These are phyloP conservation scores for Debaryomycetaceae sp. DNA, from an alignment of 1,139 yeast species.

Conservation along the genomic window DNA sequence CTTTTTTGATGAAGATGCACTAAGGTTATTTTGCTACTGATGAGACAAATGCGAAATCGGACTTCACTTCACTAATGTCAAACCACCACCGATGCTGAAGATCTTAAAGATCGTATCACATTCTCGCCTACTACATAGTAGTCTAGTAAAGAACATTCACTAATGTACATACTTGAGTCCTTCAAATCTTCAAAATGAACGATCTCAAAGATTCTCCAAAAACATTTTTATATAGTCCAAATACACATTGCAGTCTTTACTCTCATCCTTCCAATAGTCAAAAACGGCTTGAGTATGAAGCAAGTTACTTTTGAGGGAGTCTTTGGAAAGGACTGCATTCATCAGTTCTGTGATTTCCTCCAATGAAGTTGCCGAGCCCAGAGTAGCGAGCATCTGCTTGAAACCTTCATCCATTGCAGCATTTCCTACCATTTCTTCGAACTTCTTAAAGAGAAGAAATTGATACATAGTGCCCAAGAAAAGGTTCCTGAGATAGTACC, in stretches of 20 bases:
- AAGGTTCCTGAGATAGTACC: conserved; percentile 40
- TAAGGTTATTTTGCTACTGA: background rate
- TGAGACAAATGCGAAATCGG: conserved; percentile 11
- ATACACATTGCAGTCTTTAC: conserved; percentile 33
- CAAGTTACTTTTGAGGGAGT: conserved; percentile 21
- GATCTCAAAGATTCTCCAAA: conserved; percentile 10
- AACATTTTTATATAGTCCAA: conserved; percentile 21
- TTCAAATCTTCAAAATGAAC: background rate
- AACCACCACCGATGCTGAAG: too few relatives aligned
- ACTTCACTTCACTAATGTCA: background rate
- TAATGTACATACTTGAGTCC: background rate
- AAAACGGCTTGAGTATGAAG: conserved; percentile 31
- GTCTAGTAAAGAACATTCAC: too few relatives aligned
- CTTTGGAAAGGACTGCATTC: conserved; percentile 22
- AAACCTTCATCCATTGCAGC: conserved; percentile 9
- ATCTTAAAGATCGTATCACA: too few relatives aligned
- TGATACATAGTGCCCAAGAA: conserved; percentile 39
- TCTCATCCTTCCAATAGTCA: conserved; percentile 39
- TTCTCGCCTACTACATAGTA: too few relatives aligned
- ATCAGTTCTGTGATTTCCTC: conserved; percentile 14
- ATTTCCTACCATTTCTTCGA: conserved; percentile 19
- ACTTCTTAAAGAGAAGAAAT: conserved; percentile 34
- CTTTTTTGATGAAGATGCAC: background rate
- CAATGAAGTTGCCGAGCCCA: conserved; percentile 6
- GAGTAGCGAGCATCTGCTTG: conserved; percentile 4